Evolutionary conservation across 2,329 filamentous ascomycete species (phyloP).

Genomic region (Paecilomyces dactylethromorphus): DNA sequence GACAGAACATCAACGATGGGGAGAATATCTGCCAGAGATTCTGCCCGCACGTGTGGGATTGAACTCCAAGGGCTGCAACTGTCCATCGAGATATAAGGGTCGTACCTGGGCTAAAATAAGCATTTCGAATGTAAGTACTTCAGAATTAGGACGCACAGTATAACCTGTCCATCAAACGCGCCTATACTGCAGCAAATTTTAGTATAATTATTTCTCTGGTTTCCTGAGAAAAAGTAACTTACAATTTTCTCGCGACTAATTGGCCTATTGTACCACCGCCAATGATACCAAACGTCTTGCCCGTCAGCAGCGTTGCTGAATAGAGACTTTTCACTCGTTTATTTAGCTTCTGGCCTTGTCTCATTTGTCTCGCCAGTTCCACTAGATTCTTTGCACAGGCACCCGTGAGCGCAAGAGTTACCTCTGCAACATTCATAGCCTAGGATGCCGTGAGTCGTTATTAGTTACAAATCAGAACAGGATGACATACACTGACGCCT

Average conservation of each 20-base stretch:
- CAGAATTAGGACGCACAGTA: not conserved
- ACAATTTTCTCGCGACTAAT: constrained; percentile 5
- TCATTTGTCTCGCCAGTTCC: constrained; percentile 2
- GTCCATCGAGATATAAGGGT: constrained; percentile 3
- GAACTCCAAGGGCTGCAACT: constrained; percentile 1
- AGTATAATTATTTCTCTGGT: not conserved
- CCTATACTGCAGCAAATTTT: not conserved
- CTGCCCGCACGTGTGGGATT: constrained; percentile 3
- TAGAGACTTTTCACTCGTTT: constrained; percentile 5
- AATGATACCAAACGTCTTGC: constrained; percentile 7
- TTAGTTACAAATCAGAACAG: constrained; percentile 2
- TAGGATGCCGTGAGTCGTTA: not conserved
- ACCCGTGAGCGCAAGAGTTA: constrained; percentile 4
- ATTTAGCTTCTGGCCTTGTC: constrained; percentile 2
- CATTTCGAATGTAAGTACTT: not conserved
- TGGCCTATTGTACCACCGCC: constrained; percentile 5
- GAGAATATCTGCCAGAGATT: constrained; percentile 3
- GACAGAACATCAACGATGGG: constrained; percentile 7
- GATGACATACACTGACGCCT: not conserved
- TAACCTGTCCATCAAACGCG: constrained; percentile 1
- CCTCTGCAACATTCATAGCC: constrained; percentile 6
- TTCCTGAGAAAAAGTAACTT: not conserved
- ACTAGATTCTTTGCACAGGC: constrained; percentile 7
- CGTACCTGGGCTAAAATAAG: constrained; percentile 3
- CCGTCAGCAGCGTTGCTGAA: constrained; percentile 3